phyloP scores from a whole-genome alignment of 352 stramenopile species.

The Globisporangium iwayamae region DNA sequence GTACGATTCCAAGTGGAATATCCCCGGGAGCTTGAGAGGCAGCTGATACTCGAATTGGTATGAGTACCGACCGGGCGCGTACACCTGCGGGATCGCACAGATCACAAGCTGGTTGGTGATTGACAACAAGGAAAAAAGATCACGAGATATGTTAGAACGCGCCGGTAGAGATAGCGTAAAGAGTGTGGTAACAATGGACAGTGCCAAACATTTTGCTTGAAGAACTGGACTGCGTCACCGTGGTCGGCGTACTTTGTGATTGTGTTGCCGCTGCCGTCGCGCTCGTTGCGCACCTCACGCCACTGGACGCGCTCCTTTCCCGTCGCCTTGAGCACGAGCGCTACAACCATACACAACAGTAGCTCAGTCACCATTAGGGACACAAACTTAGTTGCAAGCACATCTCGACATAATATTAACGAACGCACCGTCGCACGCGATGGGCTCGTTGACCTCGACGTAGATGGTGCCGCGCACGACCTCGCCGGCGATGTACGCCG shows the following conservation, averaged over 20 bases:
- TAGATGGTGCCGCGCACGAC: constrained; percentile 53
- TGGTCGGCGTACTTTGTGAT: constrained; percentile 24
- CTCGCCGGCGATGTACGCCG: constrained; percentile 57
- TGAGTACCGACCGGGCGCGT: constrained; percentile 44
- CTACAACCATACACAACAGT: constrained; percentile 17
- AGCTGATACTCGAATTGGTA: constrained; percentile 73
- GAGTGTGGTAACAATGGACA: background rate
- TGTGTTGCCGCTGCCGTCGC: constrained; percentile 30
- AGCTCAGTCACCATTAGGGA: background rate
- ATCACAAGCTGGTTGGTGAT: constrained; percentile 36
- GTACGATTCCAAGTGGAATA: constrained; percentile 52
- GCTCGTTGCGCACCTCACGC: constrained; percentile 29
- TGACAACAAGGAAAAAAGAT: background rate
- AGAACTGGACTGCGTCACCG: constrained; percentile 50
- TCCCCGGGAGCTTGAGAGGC: constrained; percentile 39
- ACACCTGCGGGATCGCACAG: constrained; percentile 29
- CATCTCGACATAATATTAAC: background rate
- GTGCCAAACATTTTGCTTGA: constrained; percentile 52
- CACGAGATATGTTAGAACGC: no score
- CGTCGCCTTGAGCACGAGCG: constrained; percentile 54
- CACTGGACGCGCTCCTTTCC: constrained; percentile 70
- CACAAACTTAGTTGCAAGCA: background rate
- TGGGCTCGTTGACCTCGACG: constrained; percentile 46
- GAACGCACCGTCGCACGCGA: constrained; percentile 56
- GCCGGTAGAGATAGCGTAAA: background rate